Conservation (phyloP, 352 stramenopile species). For the Phytophthora pseudosyringae region DNA sequence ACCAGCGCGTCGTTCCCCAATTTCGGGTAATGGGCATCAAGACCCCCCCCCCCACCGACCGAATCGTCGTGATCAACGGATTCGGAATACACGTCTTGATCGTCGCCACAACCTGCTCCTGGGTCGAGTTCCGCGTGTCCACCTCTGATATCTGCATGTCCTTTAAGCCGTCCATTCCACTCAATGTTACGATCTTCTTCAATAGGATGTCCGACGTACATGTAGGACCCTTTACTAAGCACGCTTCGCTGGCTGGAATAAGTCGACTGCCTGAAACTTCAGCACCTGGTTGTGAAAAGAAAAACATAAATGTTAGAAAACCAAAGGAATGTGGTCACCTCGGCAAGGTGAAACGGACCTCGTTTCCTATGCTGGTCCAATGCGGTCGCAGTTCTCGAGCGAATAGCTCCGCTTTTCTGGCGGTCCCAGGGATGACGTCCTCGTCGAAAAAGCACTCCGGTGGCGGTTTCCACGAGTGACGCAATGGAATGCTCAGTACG, state of each 20-base stretch:
- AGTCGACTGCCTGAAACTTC: conserved; percentile 49
- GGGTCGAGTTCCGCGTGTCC: too few relatives aligned
- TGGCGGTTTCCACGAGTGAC: conserved; percentile 82
- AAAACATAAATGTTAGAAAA: conserved; percentile 12
- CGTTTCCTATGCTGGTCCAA: conserved; percentile 73
- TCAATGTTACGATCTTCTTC: too few relatives aligned
- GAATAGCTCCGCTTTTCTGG: conserved; percentile 65
- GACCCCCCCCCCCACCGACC: too few relatives aligned
- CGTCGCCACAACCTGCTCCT: too few relatives aligned
- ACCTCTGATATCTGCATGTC: too few relatives aligned
- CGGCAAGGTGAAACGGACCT: conserved; percentile 39
- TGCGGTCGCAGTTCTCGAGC: conserved; percentile 65
- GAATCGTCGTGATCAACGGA: too few relatives aligned
- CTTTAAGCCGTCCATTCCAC: too few relatives aligned
- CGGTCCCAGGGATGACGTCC: not conserved
- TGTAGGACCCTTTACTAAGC: too few relatives aligned
- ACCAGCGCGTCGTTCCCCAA: too few relatives aligned
- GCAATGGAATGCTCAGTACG: conserved; percentile 70
- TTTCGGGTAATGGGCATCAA: too few relatives aligned
- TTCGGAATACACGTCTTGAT: too few relatives aligned
- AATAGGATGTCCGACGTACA: too few relatives aligned
- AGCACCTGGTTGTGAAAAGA: conserved; percentile 40
- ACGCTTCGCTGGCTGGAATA: conserved; percentile 30
- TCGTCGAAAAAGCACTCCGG: conserved; percentile 61
- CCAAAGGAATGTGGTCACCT: not conserved